phyloP scores from a whole-genome alignment of 2,329 filamentous ascomycete genomes.

The Fusarium succisae region DNA sequence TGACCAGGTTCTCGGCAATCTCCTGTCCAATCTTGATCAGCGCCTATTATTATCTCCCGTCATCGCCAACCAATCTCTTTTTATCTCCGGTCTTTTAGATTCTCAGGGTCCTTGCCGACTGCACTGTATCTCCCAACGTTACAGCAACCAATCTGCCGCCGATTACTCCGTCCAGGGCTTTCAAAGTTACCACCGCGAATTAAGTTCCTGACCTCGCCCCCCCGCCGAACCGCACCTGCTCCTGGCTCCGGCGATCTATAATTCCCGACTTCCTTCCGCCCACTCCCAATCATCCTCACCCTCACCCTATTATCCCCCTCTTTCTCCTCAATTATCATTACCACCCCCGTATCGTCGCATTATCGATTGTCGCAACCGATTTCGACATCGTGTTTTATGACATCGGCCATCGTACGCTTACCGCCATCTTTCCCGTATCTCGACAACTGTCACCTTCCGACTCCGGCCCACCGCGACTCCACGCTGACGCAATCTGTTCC shows the following conservation, averaged over 20 bases:
- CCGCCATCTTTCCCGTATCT: conserved; percentile 26
- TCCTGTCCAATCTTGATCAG: conserved; percentile 11
- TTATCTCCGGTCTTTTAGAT: conserved; percentile 23
- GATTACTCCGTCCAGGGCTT: not conserved
- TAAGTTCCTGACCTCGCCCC: conserved; percentile 15
- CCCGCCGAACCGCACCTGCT: conserved; percentile 31
- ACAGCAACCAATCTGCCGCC: not conserved
- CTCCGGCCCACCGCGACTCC: conserved; percentile 40
- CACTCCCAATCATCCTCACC: conserved; percentile 5
- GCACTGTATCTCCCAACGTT: not conserved
- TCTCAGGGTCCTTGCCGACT: conserved; percentile 24
- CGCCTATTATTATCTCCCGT: conserved; percentile 29
- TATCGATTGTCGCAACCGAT: conserved; percentile 12
- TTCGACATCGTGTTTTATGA: not conserved
- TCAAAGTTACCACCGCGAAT: not conserved
- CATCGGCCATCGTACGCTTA: not conserved
- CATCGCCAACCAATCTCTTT: conserved; percentile 14
- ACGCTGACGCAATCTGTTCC: conserved; percentile 46
- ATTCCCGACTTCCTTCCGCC: conserved; percentile 22
- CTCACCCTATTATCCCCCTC: not conserved
- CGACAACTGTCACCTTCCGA: conserved; percentile 31
- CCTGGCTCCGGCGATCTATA: conserved; percentile 36
- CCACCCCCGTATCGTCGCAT: conserved; percentile 2
- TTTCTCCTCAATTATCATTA: conserved; percentile 19
- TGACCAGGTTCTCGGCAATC: conserved; percentile 21